A percentile compares a stretch with the other conserved stretches of the same genome.
Evolutionary conservation across 1,284 basidiomycete species (phyloP).

Genomic region (Dichomitus squalens): DNA sequence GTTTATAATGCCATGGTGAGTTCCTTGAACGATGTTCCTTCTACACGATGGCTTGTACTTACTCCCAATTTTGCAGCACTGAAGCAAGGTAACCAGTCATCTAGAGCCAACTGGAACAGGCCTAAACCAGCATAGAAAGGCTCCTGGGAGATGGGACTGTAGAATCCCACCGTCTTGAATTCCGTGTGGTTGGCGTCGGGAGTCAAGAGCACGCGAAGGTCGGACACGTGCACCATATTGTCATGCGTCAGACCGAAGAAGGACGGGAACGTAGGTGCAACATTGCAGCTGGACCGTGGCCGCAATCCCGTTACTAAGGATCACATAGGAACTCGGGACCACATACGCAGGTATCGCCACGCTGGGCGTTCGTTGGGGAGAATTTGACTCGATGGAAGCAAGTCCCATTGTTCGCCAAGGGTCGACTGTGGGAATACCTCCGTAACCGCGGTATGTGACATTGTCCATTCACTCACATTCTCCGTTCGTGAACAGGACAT

Average conservation of each 20-base stretch:
- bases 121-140: constrained; percentile 49
- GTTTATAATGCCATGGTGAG: too few species aligned
- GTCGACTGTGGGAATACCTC: constrained; percentile 40
- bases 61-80: not conserved
- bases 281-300: constrained; percentile 39
- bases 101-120: constrained; percentile 47
- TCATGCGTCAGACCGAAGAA: constrained; percentile 51
- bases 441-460: not conserved
- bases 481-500: constrained; percentile 52
- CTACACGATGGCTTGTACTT: too few species aligned
- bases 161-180: constrained; percentile 52
- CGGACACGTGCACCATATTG: constrained; percentile 51
- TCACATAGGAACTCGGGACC: not conserved
- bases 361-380: constrained; percentile 44
- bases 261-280: constrained; percentile 33
- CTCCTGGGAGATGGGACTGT: constrained; percentile 47
- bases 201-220: constrained; percentile 48
- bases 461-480: constrained; percentile 39
- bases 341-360: constrained; percentile 42
- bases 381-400: constrained; percentile 49
- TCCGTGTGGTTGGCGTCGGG: constrained; percentile 50
- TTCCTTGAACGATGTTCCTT: too few species aligned
- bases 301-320: not conserved
- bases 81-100: constrained; percentile 52
- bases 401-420: constrained; percentile 57